Conservation (phyloP, 805 yeast genomes). For the Cyberlindnera subsufficiens region DNA sequence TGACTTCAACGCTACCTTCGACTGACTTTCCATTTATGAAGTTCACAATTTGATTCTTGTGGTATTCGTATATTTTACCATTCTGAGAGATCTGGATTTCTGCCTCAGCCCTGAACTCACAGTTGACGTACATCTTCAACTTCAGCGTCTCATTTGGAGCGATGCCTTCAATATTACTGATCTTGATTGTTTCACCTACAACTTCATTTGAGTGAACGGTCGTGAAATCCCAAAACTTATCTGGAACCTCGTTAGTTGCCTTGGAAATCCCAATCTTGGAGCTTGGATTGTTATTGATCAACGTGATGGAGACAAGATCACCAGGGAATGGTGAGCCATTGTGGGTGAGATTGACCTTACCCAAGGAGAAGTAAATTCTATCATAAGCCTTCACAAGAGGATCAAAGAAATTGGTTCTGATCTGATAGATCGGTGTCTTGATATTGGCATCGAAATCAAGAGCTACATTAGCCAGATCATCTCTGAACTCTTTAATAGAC, state of each 20-base stretch:
- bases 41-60: constrained; percentile 40
- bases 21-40: constrained; percentile 35
- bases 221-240: constrained; percentile 60
- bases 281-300: constrained; percentile 48
- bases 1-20: constrained; percentile 41
- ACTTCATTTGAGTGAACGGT: constrained; percentile 68
- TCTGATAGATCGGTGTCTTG: constrained; percentile 53
- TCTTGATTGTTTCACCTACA: constrained; percentile 64
- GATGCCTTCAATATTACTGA: constrained; percentile 49
- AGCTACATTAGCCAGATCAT: constrained; percentile 29
- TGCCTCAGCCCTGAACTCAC: constrained; percentile 55
- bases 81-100: constrained; percentile 43
- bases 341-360: constrained; percentile 35
- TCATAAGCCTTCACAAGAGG: constrained; percentile 56
- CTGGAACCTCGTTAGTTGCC: constrained; percentile 55
- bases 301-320: constrained; percentile 34
- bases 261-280: constrained; percentile 52
- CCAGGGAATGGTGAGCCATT: constrained; percentile 26
- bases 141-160: constrained; percentile 47
- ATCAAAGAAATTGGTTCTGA: constrained; percentile 60
- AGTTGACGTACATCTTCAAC: constrained; percentile 57
- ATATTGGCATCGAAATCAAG: constrained; percentile 30
- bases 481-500: constrained; percentile 68
- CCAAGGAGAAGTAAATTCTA: constrained; percentile 52
- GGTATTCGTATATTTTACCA: constrained; percentile 41